These are phyloP conservation scores for Ailanthus altissimus DNA, from an alignment of 345 rosid species.

Conservation along the genomic window DNA sequence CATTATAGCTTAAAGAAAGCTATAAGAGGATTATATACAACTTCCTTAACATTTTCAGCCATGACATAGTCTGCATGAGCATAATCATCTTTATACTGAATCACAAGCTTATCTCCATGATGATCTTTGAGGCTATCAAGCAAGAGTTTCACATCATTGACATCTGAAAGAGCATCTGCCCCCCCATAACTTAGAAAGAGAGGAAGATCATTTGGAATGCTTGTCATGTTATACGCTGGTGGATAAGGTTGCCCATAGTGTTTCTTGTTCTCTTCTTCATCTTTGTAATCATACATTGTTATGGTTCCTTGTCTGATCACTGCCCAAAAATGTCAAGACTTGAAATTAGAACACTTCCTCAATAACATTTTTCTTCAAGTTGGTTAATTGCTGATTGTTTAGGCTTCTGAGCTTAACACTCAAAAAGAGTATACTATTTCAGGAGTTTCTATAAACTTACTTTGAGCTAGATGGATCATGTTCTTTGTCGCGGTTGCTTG, in stretches of 20 bases:
- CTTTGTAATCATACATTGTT: constrained; percentile 41
- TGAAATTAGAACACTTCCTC: background rate
- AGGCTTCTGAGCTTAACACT: too few relatives aligned
- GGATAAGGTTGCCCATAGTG: constrained; percentile 48
- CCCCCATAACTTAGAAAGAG: constrained; percentile 50
- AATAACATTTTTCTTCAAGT: background rate
- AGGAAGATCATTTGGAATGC: constrained; percentile 49
- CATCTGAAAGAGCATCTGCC: constrained; percentile 48
- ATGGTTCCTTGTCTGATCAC: constrained; percentile 51
- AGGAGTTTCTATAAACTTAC: constrained; percentile 25
- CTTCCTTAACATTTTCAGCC: constrained; percentile 45
- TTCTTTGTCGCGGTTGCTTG: constrained; percentile 57
- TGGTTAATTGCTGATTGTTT: too few relatives aligned
- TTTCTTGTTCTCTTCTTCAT: constrained; percentile 37
- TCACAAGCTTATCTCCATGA: constrained; percentile 39
- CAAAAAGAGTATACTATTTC: background rate
- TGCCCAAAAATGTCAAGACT: constrained; percentile 5
- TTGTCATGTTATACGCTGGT: constrained; percentile 45
- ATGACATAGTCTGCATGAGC: constrained; percentile 56
- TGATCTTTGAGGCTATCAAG: constrained; percentile 39
- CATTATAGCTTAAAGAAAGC: constrained; percentile 42
- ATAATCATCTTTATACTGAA: constrained; percentile 31
- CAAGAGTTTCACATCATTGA: constrained; percentile 38
- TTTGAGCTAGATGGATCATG: constrained; percentile 63
- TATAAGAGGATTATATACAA: constrained; percentile 50